phyloP scores from a whole-genome alignment of 805 yeast species.

The Aciculoconidium aculeatum region DNA sequence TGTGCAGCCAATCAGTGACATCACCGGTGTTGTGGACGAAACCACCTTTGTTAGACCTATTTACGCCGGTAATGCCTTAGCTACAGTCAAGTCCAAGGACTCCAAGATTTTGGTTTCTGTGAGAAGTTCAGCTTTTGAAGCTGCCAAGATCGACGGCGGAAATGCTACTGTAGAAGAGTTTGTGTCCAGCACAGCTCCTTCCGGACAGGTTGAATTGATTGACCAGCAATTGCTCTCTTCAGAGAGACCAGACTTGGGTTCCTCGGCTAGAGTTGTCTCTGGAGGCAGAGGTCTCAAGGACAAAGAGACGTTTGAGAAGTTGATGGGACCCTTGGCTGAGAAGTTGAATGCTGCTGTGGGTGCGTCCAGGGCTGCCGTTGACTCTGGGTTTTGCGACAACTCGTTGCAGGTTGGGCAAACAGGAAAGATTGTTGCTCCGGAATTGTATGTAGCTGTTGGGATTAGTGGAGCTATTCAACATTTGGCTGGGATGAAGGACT shows the following conservation, averaged over 20 bases:
- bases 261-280: slow-evolving; percentile 76
- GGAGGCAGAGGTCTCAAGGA: slow-evolving; percentile 94
- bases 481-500: slow-evolving; percentile 96
- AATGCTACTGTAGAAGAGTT: slow-evolving; percentile 43
- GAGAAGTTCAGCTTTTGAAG: slow-evolving; percentile 76
- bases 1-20: slow-evolving; percentile 82
- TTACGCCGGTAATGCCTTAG: slow-evolving; percentile 90
- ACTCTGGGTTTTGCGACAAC: slow-evolving; percentile 91
- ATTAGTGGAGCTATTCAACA: slow-evolving; percentile 97
- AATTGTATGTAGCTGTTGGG: slow-evolving; percentile 87
- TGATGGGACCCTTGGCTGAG: slow-evolving; percentile 79
- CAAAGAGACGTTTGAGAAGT: slow-evolving; percentile 76
- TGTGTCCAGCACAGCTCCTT: slow-evolving; percentile 24
- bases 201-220: slow-evolving; percentile 51
- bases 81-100: slow-evolving; percentile 73
- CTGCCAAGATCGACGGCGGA: slow-evolving; percentile 28
- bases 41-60: slow-evolving; percentile 87
- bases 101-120: slow-evolving; percentile 64
- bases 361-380: slow-evolving; percentile 98
- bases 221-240: slow-evolving; percentile 68
- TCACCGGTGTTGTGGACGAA: slow-evolving; percentile 58
- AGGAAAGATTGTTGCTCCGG: slow-evolving; percentile 97
- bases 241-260: slow-evolving; percentile 86
- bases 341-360: slow-evolving; percentile 89
- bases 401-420: slow-evolving; percentile 97